A percentile compares a stretch with the other conserved stretches of the same genome.
Evolutionary conservation across 192 early-diverging fungal genomes (phyloP).

Genomic region (Umbelopsis vinacea): DNA sequence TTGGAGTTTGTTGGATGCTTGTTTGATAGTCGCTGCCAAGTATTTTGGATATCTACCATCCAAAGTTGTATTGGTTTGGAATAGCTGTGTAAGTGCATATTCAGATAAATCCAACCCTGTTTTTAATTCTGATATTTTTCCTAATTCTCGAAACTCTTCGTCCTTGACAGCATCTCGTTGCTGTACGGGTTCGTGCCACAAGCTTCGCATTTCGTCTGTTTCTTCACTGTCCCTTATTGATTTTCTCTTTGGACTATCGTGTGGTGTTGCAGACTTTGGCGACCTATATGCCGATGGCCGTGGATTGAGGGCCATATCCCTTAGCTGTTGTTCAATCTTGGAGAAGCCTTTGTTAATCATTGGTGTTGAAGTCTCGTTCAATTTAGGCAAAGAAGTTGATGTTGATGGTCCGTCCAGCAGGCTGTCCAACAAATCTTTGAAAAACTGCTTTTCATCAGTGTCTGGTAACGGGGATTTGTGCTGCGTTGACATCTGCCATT

Average conservation of each 20-base stretch:
- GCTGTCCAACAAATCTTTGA: slow-evolving; percentile 25
- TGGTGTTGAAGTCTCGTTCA: background rate
- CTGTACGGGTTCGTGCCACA: background rate
- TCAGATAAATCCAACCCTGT: background rate
- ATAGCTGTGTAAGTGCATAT: background rate
- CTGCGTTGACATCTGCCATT: background rate
- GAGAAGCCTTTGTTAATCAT: background rate
- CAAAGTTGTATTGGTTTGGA: background rate
- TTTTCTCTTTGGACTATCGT: background rate
- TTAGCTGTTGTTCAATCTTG: slow-evolving; percentile 7
- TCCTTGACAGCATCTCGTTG: background rate
- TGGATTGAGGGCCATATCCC: slow-evolving; percentile 6
- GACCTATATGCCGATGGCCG: background rate
- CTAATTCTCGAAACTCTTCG: background rate
- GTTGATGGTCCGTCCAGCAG: slow-evolving; percentile 8
- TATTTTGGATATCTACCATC: slow-evolving; percentile 15
- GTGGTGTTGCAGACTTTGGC: background rate
- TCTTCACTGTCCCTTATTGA: background rate
- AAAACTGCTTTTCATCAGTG: slow-evolving; percentile 22
- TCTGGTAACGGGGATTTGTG: background rate
- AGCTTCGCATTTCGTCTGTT: background rate
- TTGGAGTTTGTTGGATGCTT: slow-evolving; percentile 28
- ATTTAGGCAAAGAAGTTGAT: background rate
- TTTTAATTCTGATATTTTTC: background rate
- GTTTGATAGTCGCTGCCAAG: slow-evolving; percentile 24